Evolutionary conservation across 345 rosid species (phyloP), one percentile per base, ranked within the genome.

Genomic region (Ceriops decandra): DNA sequence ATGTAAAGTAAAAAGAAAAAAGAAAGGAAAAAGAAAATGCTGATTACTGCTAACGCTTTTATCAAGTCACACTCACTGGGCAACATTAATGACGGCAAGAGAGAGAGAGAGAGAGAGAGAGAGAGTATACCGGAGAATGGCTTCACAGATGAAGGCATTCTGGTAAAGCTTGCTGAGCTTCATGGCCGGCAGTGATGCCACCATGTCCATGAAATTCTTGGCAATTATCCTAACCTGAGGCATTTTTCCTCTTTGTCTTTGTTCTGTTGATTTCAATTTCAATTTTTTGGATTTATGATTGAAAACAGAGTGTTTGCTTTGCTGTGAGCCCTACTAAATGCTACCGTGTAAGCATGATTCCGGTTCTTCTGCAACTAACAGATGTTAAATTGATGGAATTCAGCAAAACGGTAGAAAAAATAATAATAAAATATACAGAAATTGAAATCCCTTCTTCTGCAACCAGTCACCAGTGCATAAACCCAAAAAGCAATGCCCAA

Each of bases 141-240:
- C 99, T 65, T 95, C 91, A 69, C 95, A 91, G 42, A 95, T 91
- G 83, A 88, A 91, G 17, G 87, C 82, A 66, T 88, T 93, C 73
- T 87, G 72, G 78, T 89, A 93, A 52, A 93, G 95, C 64, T 70
- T 77, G 54, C 89, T 90, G 57, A 93, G 98, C 84, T 91, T 92
- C 75, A 88, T 85, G 75, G 92, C 87, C 0, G 97, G 89, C 69
- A 93, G 70, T 38, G 97, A 81, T 20, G 97, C 91, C 82, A 93
- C 98, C 98, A 93, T 93, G 81, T 89, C 97, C 98, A 91, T 91
- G 77, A 91, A 93, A 78, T 85, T 89, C 85, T 85, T 93, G 1
- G 96, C 91, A 30, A 89, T 87, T 35, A 93, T 89, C 86, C 80
- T 90, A 66, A 93, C 95, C 52, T 89, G 90, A 54, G 97, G 97